Base-by-base conservation (phyloP, 176 grass and related monocot genomes). In the Zoysia japonica region DNA sequence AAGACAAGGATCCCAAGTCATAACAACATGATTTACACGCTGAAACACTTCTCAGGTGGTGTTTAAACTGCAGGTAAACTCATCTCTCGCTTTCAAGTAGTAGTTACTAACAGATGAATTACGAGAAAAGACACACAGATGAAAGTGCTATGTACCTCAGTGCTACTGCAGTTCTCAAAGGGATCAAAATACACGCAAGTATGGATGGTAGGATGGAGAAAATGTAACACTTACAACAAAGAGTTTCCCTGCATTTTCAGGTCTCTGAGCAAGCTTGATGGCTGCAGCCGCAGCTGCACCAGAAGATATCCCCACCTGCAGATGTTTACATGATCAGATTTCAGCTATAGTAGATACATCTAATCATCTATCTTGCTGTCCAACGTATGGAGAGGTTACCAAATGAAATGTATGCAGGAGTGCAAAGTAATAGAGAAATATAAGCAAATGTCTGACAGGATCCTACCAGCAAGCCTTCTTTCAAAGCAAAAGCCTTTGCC, bases 281-380 rank as follows among this genome's bases (percentile, higher is more conserved):
- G 89, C 89, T 0, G 94, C 94, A 40, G 85, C 91, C 0, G 91
- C 87, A 63, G 94, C 89, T 1, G 94, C 94, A 46, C 91, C 91
- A 51, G 94, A 97, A 69, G 94, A 97, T 61, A 97, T 94, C 57
- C 94, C 94, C 67, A 94, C 94, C 94, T 97, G 57, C 71, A 86
- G 17, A 19, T 44, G 28, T 38, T 70, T 53, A 65, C 14, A 64
- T 39, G 9, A 61, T 39, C 53, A 76, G 47, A 47, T 11, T 44
- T n/a, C 1, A 6, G 66, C 15, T 50, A 47, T 51, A 45, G 53
- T 36, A 65, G 9, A 47, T 5, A 57, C 3, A 57, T 57, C 28
- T 28, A 28, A 28, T 28, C 28, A 28, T 28, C 17, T 9, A 60
- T 77, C n/a, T 61, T 17, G 49, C 44, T 71, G 45, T 76, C 48